phyloP scores from a whole-genome alignment of 768 basidiomycete species.

The Russula ochroleuca region DNA sequence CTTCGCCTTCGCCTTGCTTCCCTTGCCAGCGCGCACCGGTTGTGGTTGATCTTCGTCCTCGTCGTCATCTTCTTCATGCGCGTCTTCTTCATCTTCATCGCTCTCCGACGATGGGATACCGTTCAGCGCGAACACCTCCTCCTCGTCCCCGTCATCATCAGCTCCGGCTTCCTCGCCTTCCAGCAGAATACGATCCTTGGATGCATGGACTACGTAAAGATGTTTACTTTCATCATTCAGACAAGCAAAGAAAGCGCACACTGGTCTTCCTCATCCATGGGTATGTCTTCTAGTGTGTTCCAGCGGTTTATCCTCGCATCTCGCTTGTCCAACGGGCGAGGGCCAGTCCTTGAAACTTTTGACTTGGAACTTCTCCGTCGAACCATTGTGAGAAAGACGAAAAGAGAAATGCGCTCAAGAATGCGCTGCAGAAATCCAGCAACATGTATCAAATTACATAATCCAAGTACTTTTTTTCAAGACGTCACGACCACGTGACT shows the following conservation, averaged over 20 bases:
- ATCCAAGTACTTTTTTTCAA: neutral
- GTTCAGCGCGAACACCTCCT: conserved; percentile 76
- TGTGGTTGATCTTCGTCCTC: conserved; percentile 25
- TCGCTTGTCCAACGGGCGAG: conserved; percentile 47
- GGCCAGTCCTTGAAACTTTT: conserved; percentile 32
- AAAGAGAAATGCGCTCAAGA: neutral
- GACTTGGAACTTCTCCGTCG: conserved; percentile 16
- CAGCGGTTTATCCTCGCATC: conserved; percentile 59
- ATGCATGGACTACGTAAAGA: conserved; percentile 54
- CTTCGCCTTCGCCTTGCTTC: conserved; percentile 30
- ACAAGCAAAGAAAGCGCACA: conserved; percentile 45
- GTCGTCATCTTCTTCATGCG: conserved; percentile 38
- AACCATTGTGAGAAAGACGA: conserved; percentile 13
- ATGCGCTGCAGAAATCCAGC: neutral
- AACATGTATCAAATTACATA: conserved; percentile 11
- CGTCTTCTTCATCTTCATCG: conserved; percentile 45
- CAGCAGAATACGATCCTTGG: conserved; percentile 72
- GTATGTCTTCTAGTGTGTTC: conserved; percentile 64
- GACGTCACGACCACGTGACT: conserved; percentile 2
- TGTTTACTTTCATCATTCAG: neutral
- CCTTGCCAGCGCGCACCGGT: conserved; percentile 30
- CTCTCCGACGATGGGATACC: conserved; percentile 47
- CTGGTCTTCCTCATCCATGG: conserved; percentile 73
- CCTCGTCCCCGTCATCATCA: conserved; percentile 59
- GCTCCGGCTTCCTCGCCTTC: conserved; percentile 51